Evolutionary conservation across 2,329 filamentous ascomycete species (phyloP).

Genomic region (Paracoccidioides lutzii): DNA sequence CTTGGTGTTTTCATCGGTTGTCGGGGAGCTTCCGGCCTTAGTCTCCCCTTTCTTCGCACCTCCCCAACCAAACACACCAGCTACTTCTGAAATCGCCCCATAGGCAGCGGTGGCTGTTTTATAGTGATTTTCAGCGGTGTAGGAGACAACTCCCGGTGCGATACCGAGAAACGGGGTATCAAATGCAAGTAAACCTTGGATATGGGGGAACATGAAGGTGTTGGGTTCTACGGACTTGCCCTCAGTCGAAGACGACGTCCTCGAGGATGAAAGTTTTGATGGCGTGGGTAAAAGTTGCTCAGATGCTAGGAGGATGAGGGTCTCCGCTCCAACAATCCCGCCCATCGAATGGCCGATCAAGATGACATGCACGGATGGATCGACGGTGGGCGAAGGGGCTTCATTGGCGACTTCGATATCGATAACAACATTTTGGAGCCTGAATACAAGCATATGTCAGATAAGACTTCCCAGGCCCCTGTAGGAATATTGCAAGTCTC

Average conservation of each 20-base stretch:
- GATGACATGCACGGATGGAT: conserved; percentile 70
- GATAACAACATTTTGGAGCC: conserved; percentile 84
- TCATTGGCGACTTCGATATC: conserved; percentile 76
- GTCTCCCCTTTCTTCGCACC: conserved; percentile 8
- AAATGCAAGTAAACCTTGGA: conserved; percentile 81
- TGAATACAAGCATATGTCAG: conserved; percentile 20
- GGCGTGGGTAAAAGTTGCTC: conserved; percentile 42
- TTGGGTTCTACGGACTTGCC: conserved; percentile 18
- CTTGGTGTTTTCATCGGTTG: conserved; percentile 15
- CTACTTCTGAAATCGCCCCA: conserved; percentile 52
- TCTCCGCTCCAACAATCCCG: conserved; percentile 87
- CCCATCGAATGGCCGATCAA: conserved; percentile 83
- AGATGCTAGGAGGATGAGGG: conserved; percentile 60
- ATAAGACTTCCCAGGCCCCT: too few relatives aligned
- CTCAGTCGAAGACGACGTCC: conserved; percentile 7
- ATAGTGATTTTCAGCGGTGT: conserved; percentile 69
- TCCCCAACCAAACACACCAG: conserved; percentile 52
- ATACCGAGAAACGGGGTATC: conserved; percentile 70
- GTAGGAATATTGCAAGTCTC: neutral
- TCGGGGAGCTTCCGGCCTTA: conserved; percentile 18
- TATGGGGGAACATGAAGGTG: conserved; percentile 77
- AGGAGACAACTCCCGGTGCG: conserved; percentile 37
- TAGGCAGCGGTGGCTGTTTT: conserved; percentile 59
- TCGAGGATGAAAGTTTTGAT: conserved; percentile 16
- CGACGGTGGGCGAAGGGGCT: conserved; percentile 71